Conservation (phyloP, 2,329 filamentous ascomycete genomes). For the Sclerotinia nivalis region DNA sequence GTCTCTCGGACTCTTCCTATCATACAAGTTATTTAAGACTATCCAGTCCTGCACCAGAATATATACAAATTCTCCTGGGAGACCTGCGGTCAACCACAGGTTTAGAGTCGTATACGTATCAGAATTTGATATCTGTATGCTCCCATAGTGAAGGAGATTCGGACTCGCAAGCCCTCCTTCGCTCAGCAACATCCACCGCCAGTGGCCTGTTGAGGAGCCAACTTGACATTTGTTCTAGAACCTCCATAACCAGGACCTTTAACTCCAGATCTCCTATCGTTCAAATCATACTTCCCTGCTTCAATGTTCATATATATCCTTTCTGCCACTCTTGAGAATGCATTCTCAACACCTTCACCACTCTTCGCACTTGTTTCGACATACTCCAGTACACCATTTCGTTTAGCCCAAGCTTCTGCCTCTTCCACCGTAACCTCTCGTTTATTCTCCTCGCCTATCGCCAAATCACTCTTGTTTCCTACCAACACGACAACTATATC, state of each 20-base stretch:
- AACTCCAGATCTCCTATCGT: conserved; percentile 88
- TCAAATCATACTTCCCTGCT: conserved; percentile 85
- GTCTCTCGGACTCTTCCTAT: conserved; percentile 13
- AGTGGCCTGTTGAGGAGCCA: conserved; percentile 40
- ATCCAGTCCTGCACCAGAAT: conserved; percentile 15
- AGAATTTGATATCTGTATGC: neutral
- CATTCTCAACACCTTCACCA: conserved; percentile 88
- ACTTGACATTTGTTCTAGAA: conserved; percentile 48
- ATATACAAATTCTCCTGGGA: conserved; percentile 3
- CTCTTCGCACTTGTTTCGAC: conserved; percentile 97
- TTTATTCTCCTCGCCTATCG: conserved; percentile 57
- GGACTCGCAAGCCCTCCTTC: neutral
- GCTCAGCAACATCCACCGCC: conserved; percentile 37
- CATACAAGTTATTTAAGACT: conserved; percentile 14
- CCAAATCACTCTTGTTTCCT: conserved; percentile 90
- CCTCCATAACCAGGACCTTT: conserved; percentile 64
- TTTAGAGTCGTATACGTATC: neutral
- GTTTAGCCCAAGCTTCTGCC: conserved; percentile 83
- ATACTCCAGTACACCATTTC: conserved; percentile 87
- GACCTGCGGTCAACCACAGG: neutral
- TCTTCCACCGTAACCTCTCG: conserved; percentile 80
- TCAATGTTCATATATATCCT: conserved; percentile 97
- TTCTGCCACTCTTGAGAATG: conserved; percentile 91
- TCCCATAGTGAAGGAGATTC: neutral
- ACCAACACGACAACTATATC: conserved; percentile 94